Percentiles rank a stretch among this genome's conserved stretches.
phyloP scores from a whole-genome alignment of 2,329 filamentous ascomycete species.

The Macroventuria anomochaeta region DNA sequence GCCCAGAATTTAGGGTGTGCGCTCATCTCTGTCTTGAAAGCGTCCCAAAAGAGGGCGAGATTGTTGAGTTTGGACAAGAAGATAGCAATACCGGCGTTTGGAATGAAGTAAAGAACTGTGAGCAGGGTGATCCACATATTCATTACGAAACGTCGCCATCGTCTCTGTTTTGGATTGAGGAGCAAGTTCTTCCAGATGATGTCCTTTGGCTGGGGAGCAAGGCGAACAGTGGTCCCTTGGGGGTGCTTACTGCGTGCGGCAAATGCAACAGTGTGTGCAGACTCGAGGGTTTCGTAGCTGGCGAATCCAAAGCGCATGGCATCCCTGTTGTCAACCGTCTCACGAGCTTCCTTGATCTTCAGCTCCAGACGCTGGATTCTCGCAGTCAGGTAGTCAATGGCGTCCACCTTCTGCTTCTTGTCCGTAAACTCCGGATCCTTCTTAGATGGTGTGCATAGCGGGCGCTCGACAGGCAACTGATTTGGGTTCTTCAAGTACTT shows the following conservation, averaged over 20 bases:
- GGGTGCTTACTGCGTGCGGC: constrained; percentile 80
- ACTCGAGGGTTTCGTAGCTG: constrained; percentile 85
- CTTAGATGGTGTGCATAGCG: constrained; percentile 79
- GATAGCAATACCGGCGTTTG: constrained; percentile 92
- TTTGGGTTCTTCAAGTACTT: constrained; percentile 90
- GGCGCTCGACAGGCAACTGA: constrained; percentile 76
- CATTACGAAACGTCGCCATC: constrained; percentile 77
- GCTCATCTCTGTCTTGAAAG: constrained; percentile 71
- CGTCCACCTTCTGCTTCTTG: constrained; percentile 80
- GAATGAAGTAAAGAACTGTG: constrained; percentile 85
- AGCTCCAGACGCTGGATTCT: constrained; percentile 83
- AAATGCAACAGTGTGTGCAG: constrained; percentile 88
- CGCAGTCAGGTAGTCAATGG: constrained; percentile 89
- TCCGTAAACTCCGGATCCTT: constrained; percentile 70
- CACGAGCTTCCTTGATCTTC: constrained; percentile 82
- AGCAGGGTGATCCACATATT: constrained; percentile 82
- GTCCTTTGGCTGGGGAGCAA: constrained; percentile 88
- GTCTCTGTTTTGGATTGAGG: constrained; percentile 70
- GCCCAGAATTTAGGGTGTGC: constrained; percentile 75
- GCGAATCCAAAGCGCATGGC: constrained; percentile 93
- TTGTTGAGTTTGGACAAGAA: constrained; percentile 89
- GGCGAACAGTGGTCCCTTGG: constrained; percentile 74
- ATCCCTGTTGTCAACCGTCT: constrained; percentile 83
- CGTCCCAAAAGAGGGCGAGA: constrained; percentile 78
- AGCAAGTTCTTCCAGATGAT: constrained; percentile 96